Conservation (phyloP, 352 stramenopile species). For the Phytophthora meadii region DNA sequence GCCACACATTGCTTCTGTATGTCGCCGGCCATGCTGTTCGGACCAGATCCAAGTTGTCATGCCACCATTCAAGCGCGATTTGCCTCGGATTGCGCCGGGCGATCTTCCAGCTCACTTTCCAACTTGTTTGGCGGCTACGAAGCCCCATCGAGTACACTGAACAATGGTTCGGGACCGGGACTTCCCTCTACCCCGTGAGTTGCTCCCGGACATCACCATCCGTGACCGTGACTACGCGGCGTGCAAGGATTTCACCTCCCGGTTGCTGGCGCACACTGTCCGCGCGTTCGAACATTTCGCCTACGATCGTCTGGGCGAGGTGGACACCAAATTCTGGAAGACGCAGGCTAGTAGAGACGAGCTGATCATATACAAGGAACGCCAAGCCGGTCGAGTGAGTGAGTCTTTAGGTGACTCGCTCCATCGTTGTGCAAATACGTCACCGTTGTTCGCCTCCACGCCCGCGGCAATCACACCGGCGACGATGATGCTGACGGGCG, state of each 20-base stretch:
- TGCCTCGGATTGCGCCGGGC: slow-evolving; percentile 6
- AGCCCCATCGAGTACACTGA: slow-evolving; percentile 14
- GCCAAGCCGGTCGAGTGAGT: slow-evolving; percentile 25
- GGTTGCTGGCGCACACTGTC: slow-evolving; percentile 48
- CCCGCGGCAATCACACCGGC: slow-evolving; percentile 32
- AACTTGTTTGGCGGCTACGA: slow-evolving; percentile 22
- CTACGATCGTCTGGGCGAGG: slow-evolving; percentile 31
- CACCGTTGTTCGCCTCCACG: slow-evolving; percentile 45
- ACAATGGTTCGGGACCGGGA: slow-evolving; percentile 45
- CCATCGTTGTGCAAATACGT: slow-evolving; percentile 31
- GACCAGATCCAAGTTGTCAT: slow-evolving; percentile 23
- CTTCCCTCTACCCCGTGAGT: slow-evolving; percentile 46
- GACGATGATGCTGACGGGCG: slow-evolving; percentile 48
- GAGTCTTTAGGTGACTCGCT: slow-evolving; percentile 28
- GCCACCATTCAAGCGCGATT: slow-evolving; percentile 16
- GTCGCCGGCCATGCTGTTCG: slow-evolving; percentile 14
- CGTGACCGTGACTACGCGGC: slow-evolving; percentile 33
- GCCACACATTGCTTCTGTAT: slow-evolving; percentile 22
- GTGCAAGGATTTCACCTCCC: slow-evolving; percentile 45
- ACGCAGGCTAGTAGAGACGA: slow-evolving; percentile 38
- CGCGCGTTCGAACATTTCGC: slow-evolving; percentile 47
- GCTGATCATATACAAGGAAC: slow-evolving; percentile 45
- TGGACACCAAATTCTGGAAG: slow-evolving; percentile 50
- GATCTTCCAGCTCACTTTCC: slow-evolving; percentile 10
- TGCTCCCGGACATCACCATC: slow-evolving; percentile 45